Evolutionary conservation across 345 rosid genomes (phyloP).

Genomic region (Brassica nigra): DNA sequence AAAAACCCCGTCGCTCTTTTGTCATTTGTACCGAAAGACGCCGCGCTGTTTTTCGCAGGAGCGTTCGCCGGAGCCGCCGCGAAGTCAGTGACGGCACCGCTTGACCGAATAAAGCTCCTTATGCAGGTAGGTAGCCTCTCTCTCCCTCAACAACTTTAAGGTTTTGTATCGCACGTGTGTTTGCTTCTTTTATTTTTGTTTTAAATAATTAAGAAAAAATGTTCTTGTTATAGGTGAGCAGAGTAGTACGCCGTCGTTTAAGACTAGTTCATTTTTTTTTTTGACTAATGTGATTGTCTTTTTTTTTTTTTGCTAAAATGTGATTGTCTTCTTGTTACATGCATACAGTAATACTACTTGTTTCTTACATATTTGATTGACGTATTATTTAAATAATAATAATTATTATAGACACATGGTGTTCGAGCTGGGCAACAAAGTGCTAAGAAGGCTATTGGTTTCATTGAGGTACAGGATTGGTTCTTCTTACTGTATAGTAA

Average conservation of each 20-base stretch:
- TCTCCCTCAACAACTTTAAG: constrained; percentile 36
- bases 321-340: constrained; percentile 16
- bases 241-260: constrained; percentile 29
- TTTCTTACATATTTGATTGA: neutral
- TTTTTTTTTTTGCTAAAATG: too few relatives aligned
- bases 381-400: neutral
- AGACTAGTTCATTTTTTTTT: neutral
- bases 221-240: neutral
- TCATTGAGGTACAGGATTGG: constrained; percentile 60
- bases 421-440: constrained; percentile 76
- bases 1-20: constrained; percentile 72
- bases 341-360: neutral
- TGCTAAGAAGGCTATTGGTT: constrained; percentile 85
- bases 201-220: neutral
- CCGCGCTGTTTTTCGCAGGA: constrained; percentile 73
- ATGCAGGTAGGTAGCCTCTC: constrained; percentile 60
- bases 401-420: constrained; percentile 70
- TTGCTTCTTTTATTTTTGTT: neutral
- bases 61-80: constrained; percentile 91
- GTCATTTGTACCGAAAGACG: constrained; percentile 64
- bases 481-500: neutral
- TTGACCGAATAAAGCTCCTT: constrained; percentile 88
- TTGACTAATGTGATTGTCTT: neutral
- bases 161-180: constrained; percentile 40
- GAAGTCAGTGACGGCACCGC: constrained; percentile 89